Evolutionary conservation across 2,329 filamentous ascomycete species (phyloP), one percentile per base, ranked within the genome.

Genomic region (Alternaria solani): DNA sequence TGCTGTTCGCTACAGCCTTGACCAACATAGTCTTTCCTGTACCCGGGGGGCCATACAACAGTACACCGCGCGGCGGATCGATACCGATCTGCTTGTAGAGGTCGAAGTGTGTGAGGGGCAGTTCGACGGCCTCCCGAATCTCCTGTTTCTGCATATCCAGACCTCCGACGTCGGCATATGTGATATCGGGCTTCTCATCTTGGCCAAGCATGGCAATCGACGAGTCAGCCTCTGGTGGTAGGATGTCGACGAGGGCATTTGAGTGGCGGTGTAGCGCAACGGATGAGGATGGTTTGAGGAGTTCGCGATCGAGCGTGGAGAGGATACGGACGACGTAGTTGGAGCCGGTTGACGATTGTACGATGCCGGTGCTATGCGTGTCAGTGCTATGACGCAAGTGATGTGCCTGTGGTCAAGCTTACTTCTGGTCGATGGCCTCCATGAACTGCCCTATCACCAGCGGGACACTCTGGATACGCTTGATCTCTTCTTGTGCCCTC

Each of bases 121-220:
- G 85, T 85, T 99, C 95, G 55, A 99, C 95, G 11, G 95, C 95
- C 82, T 99, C 95, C 68, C 95, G 88, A 67, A 99, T 99, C 81
- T 99, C 95, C 83, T 99, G 95, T 85, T 99, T 99, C 83, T 99
- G 95, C 95, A 99, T 99, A 75, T 99, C 95, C 68, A 98, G 83
- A 49, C 95, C 95, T 84, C 95, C 95, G 63, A 99, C 95, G 80
- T 99, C 95, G 64, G 94, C 94, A 75, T 99, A 99, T 43, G 94
- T 96, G 61, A 99, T 92, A 80, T 99, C 95, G 34, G 95, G 95
- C 86, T 98, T 99, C 87, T 99, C 95, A 75, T 97, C 92, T 58
- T 90, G 87, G 62, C 94, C 94, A 55, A 99, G 87, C 95, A 99
- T 99, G 67, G 95, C 95, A 78, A 99, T 99, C 39, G 94, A 97